Evolutionary conservation across 768 basidiomycete genomes (phyloP).

Genomic region (Tulasnella sp.): DNA sequence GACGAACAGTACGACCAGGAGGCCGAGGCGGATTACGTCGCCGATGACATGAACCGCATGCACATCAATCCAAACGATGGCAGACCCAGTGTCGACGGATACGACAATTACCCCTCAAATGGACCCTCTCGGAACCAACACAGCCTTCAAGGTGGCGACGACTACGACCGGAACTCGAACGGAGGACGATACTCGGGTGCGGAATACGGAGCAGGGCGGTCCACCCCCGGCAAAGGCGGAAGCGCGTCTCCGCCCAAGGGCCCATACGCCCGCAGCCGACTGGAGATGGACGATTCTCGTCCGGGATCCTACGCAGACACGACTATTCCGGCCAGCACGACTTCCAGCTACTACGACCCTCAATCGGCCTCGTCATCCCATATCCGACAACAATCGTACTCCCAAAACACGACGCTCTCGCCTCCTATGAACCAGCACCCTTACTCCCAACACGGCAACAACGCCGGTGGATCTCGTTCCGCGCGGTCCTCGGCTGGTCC

Average conservation of each 20-base stretch:
- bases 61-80: neutral
- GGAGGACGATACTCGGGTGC: neutral
- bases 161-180: neutral
- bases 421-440: neutral
- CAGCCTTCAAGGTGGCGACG: neutral
- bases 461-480: neutral
- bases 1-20: neutral
- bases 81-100: neutral
- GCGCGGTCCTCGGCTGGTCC: neutral
- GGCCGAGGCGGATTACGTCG: neutral
- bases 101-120: neutral
- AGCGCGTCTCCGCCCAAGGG: neutral
- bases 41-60: constrained; percentile 1
- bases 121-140: neutral
- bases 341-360: neutral
- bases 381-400: neutral
- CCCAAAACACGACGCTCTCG: neutral
- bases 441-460: neutral
- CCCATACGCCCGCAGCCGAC: neutral
- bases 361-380: neutral
- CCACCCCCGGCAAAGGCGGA: neutral
- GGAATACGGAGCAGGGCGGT: neutral
- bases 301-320: neutral
- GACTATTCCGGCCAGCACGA: neutral
- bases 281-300: neutral